Base-by-base conservation (phyloP, 1,284 basidiomycete species). In the Tremellales sp. region DNA sequence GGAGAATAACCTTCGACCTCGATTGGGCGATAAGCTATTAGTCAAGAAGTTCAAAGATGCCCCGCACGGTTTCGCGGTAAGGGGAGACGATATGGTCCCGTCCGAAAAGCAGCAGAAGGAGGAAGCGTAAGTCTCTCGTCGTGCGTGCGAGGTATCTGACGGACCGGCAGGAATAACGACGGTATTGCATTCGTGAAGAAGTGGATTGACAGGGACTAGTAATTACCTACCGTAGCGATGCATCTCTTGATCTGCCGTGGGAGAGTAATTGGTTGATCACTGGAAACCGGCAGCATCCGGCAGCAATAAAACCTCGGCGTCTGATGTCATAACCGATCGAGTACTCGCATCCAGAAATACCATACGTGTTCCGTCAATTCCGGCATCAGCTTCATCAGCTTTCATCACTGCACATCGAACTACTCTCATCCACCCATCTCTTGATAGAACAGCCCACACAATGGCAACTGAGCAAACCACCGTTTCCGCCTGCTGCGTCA, bases 21-120 rank as follows among this genome's bases (percentile, higher is more conserved):
- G 75, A 23, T 74, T 73, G 48, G 83, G 81, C 51, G 74, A 72
- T 2, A 80, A 53, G 47, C 42, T 80, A 2, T 83, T 83, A 68
- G 78, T 78, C 65, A 74, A 80, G 45, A 75, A 40, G 26, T 78
- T 62, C 53, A 74, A 79, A 1, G 80, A 81, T 4, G 81, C 79
- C 51, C 75, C 70, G 0, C 84, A 86, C 62, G 84, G 84, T 0
- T 86, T 85, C 63, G 78, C 82, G 8, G 79, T 75, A 19, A 62
- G 75, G 46, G 69, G 69, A 23, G 82, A 82, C 33, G 46, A 60
- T 23, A 55, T 52, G 43, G 53, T 74, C 40, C 51, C 46, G 7
- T 51, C 54, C 15, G 52, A 58, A 47, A 61, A 76, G 68, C 74
- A 64, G 55, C 62, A 79, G 53, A 84, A 84, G 69, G 84, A 85